Evolutionary conservation across 2,329 filamentous ascomycete genomes (phyloP), one percentile per base, ranked within the genome.

Genomic region (Coniosporium tulheliwenetii): DNA sequence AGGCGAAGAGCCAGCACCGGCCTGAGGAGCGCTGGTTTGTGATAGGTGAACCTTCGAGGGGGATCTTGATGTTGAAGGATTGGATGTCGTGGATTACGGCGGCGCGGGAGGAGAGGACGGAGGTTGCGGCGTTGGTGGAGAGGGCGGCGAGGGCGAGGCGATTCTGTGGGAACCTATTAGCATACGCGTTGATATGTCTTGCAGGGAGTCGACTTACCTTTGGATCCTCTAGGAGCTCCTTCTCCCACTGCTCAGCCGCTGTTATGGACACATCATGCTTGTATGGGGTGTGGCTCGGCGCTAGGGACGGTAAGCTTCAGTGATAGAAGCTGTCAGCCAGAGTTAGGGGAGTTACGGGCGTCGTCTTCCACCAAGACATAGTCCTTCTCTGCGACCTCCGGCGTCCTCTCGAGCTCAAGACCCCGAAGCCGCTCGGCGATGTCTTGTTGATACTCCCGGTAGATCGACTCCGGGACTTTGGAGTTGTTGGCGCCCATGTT

Each of bases 1-100:
- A 77, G 1, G 86, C 86, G 51, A 94, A 94, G 46, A 93, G 74
- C 86, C 86, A 94, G 67, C 86, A 94, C 47, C 86, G 72, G 7
- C 85, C 86, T 2, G 81, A 86, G 7, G 74, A 74, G 30, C 79
- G 71, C 63, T 94, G 85, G 58, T 93, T 87, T 0, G 86, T 93
- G 46, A 93, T 79, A 0, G 86, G 86, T 0, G 69, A 71, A 38
- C 85, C 86, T 58, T 93, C 85, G 41, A 83, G 70, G 0, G 85
- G 81, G 44, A 93, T 86, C 57, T 77, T 77, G 57, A 86, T 63
- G 54, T 87, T 93, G 75, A 86, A 93, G 45, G 81, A 71, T 42
- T 93, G 85, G 41, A 76, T 79, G 55, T 91, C 81, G 34, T 71
- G 62, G 44, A 85, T 73, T 41, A 73, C 63, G 26, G 79, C 66